Evolutionary conservation across 108 stramenopile genomes (phyloP).

Genomic region (Schizochytrium sp.): DNA sequence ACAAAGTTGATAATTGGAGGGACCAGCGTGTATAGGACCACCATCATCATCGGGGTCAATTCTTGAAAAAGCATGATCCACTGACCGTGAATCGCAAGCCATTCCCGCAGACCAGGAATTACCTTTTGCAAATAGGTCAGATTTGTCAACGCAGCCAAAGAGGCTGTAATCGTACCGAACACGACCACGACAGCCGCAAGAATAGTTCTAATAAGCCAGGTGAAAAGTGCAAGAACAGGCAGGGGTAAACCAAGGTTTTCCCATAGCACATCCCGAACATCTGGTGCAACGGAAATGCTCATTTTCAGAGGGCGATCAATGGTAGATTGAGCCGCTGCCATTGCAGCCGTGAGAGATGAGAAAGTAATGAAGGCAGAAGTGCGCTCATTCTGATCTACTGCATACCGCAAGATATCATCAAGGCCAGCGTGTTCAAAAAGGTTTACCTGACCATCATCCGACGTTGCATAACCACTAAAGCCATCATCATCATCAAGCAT

Average conservation of each 20-base stretch:
- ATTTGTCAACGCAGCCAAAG: constrained; percentile 42
- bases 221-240: constrained; percentile 40
- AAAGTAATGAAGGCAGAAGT: constrained; percentile 46
- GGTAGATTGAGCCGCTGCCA: constrained; percentile 46
- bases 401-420: constrained; percentile 43
- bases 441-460: constrained; percentile 1
- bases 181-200: constrained; percentile 18
- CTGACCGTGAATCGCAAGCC: constrained; percentile 25
- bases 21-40: constrained; percentile 53
- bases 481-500: constrained; percentile 34
- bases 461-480: background rate
- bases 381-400: constrained; percentile 37
- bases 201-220: constrained; percentile 30
- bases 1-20: constrained; percentile 32
- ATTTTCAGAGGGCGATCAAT: constrained; percentile 47
- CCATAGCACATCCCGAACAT: constrained; percentile 52
- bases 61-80: constrained; percentile 16
- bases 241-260: constrained; percentile 25
- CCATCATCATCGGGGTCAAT: constrained; percentile 58
- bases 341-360: constrained; percentile 47
- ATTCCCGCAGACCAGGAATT: constrained; percentile 21
- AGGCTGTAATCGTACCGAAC: constrained; percentile 44
- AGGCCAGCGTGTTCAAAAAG: constrained; percentile 50
- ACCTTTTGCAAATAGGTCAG: constrained; percentile 5
- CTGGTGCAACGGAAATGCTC: constrained; percentile 53